Evolutionary conservation across 768 basidiomycete species (phyloP), one percentile per base, ranked within the genome.

Genomic region (Suillus sp.): DNA sequence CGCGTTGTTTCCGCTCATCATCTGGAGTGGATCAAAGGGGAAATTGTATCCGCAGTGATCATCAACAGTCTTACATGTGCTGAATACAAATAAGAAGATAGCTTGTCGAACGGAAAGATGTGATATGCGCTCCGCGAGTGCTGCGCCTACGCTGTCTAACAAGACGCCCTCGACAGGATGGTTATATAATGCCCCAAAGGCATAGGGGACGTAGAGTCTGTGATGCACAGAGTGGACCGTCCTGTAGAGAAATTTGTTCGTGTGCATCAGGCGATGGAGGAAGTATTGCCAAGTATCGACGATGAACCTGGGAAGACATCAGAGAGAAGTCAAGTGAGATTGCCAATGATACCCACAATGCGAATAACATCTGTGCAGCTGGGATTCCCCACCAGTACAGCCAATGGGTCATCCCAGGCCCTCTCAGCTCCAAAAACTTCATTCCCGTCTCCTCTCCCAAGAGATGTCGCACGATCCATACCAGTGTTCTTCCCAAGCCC

Each of bases 261-360:
- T 78, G 78, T 99, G 97, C 90, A 97, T 93, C 48, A 80, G 76
- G 43, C 96, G 93, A 73, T 99, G 97, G 22, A 94, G 81, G 78
- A 96, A 95, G 77, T 99, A 99, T 75, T 99, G 96, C 95, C 95
- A 98, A 37, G 95, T 95, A 78, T 99, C 97, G 68, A 99, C 89
- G 63, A 95, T 72, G 75, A 97, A 92, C 80, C 97, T 96, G 27
- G 22, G 27, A 43, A 25, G 2, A 9, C 5, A 53, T 45, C 62
- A 60, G 63, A 59, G 58, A 27, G 38, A 59, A 59, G 40, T 16
- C 16, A 60, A 42, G 47, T 16, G 47, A 25, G 34, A 27, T 16
- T 30, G 7, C 32, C n/a, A 51, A 35, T 10, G 25, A n/a, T 9
- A 88, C 95, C 73, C 72, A 98, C 96, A 95, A 89, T 14, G 94